Evolutionary conservation across 2,329 filamentous ascomycete species (phyloP).

Genomic region (Neophaeococcomyces aloes): DNA sequence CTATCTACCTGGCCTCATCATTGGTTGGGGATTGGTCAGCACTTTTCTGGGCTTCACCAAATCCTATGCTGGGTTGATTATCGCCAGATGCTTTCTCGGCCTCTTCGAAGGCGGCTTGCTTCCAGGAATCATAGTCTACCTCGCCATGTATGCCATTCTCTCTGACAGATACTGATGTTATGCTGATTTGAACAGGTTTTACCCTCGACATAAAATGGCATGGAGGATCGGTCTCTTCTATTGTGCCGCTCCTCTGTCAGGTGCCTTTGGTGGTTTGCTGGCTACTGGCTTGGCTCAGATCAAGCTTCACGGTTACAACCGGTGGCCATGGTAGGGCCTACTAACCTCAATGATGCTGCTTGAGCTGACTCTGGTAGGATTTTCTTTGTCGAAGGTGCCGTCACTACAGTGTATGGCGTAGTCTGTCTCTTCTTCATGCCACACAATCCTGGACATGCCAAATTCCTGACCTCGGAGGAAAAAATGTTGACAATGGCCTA

Average conservation of each 20-base stretch:
- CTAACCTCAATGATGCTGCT: conserved; percentile 13
- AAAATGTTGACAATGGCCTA: conserved; percentile 41
- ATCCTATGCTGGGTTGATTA: conserved; percentile 44
- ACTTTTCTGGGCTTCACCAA: conserved; percentile 11
- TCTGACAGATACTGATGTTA: background rate
- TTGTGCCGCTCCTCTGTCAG: conserved; percentile 54
- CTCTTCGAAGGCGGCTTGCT: conserved; percentile 55
- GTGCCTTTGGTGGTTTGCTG: conserved; percentile 47
- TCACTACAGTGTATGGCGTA: conserved; percentile 45
- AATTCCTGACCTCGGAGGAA: conserved; percentile 48
- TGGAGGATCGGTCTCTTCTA: conserved; percentile 58
- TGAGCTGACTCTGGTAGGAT: conserved; percentile 34
- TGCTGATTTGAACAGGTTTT: conserved; percentile 31
- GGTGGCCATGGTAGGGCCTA: conserved; percentile 45
- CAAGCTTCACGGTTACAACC: conserved; percentile 4
- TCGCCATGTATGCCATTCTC: conserved; percentile 36
- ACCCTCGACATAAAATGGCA: conserved; percentile 50
- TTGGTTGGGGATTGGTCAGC: conserved; percentile 9
- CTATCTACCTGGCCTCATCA: conserved; percentile 10
- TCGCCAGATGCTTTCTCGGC: conserved; percentile 52
- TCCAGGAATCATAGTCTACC: conserved; percentile 58
- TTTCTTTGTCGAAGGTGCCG: conserved; percentile 55
- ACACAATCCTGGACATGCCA: conserved; percentile 42
- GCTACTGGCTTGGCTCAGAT: conserved; percentile 41
- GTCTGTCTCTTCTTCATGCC: conserved; percentile 46